Base-by-base conservation (phyloP, 768 basidiomycete genomes). In the Auricularia sp. region DNA sequence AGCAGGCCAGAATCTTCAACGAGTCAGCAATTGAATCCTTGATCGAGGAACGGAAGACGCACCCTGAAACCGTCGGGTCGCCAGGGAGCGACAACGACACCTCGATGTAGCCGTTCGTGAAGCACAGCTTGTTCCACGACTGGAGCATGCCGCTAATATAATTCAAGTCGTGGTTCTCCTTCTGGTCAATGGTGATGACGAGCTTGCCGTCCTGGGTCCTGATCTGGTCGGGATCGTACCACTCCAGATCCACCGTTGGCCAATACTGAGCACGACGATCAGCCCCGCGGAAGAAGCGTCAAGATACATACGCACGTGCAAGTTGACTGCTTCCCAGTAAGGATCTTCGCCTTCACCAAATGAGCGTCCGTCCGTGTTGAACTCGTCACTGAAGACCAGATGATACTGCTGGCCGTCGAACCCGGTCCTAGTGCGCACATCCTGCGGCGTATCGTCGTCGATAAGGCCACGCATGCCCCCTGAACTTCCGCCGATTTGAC, bases 91-190 rank as follows among this genome's bases (percentile, higher is more conserved):
- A 90, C 21, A 92, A 70, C n/a, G 80, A 83, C 2, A 88, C 84
- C 76, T 97, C 97, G 65, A 98, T 78, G 72, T 94, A 94, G 2
- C 92, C 94, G 0, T 92, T 93, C 18, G 87, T 95, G 76, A 94
- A 97, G 77, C 95, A 98, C 64, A 97, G 76, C 76, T 97, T 92
- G 76, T 97, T 96, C 94, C 95, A 97, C 13, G 86, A 83, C 69
- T 89, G 2, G 74, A 65, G 66, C 85, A 71, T 76, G 80, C 89
- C 93, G 64, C 88, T 89, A 74, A 85, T 76, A 73, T 90, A 98
- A 74, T 94, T 90, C 66, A 98, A 80, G 69, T 91, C 82, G 71
- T 97, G 88, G 65, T 79, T 88, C 24, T 75, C 78, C 67, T 81
- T 76, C 76, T 93, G 85, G 11, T 82, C 80, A 73, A 95, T 81